Percentiles rank a stretch among this genome's conserved stretches.
These are phyloP conservation scores for Thelonectria olida DNA, from an alignment of 2,329 filamentous ascomycete genomes.

Conservation along the genomic window DNA sequence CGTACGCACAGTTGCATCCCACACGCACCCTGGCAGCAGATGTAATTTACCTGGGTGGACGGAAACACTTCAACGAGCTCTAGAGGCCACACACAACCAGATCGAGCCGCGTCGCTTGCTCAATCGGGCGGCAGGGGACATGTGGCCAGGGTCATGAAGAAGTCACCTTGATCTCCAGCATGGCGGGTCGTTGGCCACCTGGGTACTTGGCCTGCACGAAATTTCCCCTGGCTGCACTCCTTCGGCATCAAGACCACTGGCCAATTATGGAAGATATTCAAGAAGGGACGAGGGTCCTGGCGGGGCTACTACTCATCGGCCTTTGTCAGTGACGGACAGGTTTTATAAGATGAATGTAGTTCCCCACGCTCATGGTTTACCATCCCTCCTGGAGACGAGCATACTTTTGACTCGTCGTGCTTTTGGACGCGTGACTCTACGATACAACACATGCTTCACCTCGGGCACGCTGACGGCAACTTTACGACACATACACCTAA, in stretches of 20 bases:
- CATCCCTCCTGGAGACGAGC: conserved; percentile 1
- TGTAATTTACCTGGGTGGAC: conserved; percentile 27
- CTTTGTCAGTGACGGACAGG: conserved; percentile 14
- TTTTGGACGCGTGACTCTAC: background rate
- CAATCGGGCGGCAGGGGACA: conserved; percentile 25
- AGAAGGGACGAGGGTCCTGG: conserved; percentile 24
- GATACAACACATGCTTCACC: background rate
- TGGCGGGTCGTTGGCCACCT: conserved; percentile 7
- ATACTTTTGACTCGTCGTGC: background rate
- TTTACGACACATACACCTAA: background rate
- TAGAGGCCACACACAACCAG: conserved; percentile 28
- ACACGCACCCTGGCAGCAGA: conserved; percentile 29
- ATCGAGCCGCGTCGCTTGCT: conserved; percentile 35
- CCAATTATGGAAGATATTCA: conserved; percentile 25
- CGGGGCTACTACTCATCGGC: conserved; percentile 24
- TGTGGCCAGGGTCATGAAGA: conserved; percentile 17
- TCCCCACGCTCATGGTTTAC: conserved; percentile 25
- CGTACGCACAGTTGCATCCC: conserved; percentile 34
- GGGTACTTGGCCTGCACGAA: conserved; percentile 33
- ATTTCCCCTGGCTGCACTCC: conserved; percentile 21
- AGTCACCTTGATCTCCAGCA: conserved; percentile 29
- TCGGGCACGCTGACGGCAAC: background rate
- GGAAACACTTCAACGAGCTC: conserved; percentile 22
- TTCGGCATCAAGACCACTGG: conserved; percentile 26
- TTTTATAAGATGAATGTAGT: conserved; percentile 36